A percentile compares a stretch with the other conserved stretches of the same genome.
phyloP scores from a whole-genome alignment of 2,329 filamentous ascomycete species.

The Stachybotrys elegans region DNA sequence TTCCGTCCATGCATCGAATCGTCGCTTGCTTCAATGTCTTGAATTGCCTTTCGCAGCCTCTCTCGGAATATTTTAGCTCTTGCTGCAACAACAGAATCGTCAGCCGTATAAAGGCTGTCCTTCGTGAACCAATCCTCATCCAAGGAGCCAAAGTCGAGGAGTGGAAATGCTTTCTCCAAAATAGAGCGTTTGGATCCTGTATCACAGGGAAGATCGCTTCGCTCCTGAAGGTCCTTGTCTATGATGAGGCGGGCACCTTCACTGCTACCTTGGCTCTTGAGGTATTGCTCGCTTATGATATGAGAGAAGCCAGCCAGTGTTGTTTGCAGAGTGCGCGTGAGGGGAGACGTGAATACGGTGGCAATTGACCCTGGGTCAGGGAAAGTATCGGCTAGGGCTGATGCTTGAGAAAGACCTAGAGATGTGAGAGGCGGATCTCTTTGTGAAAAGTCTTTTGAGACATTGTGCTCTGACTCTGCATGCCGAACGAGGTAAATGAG shows the following conservation, averaged over 20 bases:
- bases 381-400: constrained; percentile 6
- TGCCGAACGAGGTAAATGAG: constrained; percentile 13
- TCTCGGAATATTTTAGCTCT: constrained; percentile 12
- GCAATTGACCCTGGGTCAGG: constrained; percentile 7
- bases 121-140: constrained; percentile 15
- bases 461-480: constrained; percentile 12
- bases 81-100: constrained; percentile 12
- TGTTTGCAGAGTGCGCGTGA: constrained; percentile 10
- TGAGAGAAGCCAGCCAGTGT: constrained; percentile 8
- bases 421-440: constrained; percentile 11
- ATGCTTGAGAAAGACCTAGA: constrained; percentile 6
- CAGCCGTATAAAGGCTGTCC: constrained; percentile 11
- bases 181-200: constrained; percentile 11
- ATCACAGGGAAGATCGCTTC: constrained; percentile 19
- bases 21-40: constrained; percentile 1
- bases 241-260: constrained; percentile 4
- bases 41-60: constrained; percentile 7
- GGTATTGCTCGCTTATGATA: constrained; percentile 3
- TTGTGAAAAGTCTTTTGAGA: constrained; percentile 11
- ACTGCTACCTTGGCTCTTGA: background rate
- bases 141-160: constrained; percentile 7
- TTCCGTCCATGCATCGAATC: background rate
- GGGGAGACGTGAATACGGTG: constrained; percentile 11
- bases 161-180: constrained; percentile 11
- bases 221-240: constrained; percentile 17